Percentiles rank a stretch among this genome's conserved stretches.
Evolutionary conservation across 768 basidiomycete genomes (phyloP).

Genomic region (Hericium alpestre): DNA sequence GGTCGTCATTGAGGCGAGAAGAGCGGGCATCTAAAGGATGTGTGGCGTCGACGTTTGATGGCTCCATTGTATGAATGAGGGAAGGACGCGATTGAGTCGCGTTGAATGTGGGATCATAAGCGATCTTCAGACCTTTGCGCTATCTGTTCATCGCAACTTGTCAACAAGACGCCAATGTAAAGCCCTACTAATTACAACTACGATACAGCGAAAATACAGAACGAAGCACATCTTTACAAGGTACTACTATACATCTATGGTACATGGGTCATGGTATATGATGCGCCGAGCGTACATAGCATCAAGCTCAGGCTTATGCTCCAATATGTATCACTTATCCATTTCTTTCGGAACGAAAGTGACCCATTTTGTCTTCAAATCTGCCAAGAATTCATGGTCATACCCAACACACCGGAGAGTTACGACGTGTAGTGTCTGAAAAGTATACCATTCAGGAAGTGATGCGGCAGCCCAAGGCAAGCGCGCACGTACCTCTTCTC

Average conservation of each 20-base stretch:
- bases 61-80: background rate
- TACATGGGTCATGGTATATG: too few relatives aligned
- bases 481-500: background rate
- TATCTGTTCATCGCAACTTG: too few relatives aligned
- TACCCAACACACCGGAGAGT: background rate
- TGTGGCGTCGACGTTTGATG: background rate
- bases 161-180: too few relatives aligned
- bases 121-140: too few relatives aligned
- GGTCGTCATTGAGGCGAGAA: background rate
- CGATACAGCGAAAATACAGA: too few relatives aligned
- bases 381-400: background rate
- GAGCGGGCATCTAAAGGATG: background rate
- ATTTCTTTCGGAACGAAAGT: background rate
- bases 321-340: background rate
- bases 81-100: background rate
- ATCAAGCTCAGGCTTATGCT: too few relatives aligned
- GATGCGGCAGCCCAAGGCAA: background rate
- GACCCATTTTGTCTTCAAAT: background rate
- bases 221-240: too few relatives aligned
- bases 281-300: too few relatives aligned
- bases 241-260: too few relatives aligned
- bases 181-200: too few relatives aligned
- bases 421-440: background rate
- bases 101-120: too few relatives aligned
- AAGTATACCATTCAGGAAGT: too few relatives aligned